Percentiles rank a stretch among this genome's conserved stretches.
Evolutionary conservation across 1,284 basidiomycete genomes (phyloP).

Genomic region (Malassezia globosa): DNA sequence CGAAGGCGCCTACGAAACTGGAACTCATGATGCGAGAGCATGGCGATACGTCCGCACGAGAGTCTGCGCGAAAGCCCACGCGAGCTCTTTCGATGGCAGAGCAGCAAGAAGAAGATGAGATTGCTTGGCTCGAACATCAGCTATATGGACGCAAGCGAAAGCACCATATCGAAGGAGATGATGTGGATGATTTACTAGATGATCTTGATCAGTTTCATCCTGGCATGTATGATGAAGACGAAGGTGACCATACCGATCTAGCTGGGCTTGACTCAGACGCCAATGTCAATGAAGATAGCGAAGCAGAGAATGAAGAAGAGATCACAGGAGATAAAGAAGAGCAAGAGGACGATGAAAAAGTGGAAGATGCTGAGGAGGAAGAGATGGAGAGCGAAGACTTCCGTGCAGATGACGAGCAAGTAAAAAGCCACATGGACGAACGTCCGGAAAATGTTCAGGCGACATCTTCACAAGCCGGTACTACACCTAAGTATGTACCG

Average conservation of each 20-base stretch:
- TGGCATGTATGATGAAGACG: constrained; percentile 22
- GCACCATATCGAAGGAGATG: constrained; percentile 21
- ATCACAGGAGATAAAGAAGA: too few relatives aligned
- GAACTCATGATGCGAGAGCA: neutral
- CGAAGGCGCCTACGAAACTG: neutral
- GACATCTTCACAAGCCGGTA: neutral
- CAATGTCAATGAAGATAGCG: neutral
- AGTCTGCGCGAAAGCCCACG: too few relatives aligned
- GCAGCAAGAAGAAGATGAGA: constrained; percentile 44
- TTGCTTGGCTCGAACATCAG: constrained; percentile 41
- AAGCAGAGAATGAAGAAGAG: constrained; percentile 11
- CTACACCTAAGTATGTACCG: constrained; percentile 49
- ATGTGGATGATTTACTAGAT: constrained; percentile 30
- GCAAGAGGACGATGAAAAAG: constrained; percentile 12
- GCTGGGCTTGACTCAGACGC: neutral
- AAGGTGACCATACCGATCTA: constrained; percentile 6
- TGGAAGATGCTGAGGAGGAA: neutral
- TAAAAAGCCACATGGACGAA: too few relatives aligned
- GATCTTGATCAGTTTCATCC: constrained; percentile 34
- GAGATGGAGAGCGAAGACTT: too few relatives aligned
- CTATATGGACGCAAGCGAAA: constrained; percentile 20
- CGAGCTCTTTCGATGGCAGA: constrained; percentile 15
- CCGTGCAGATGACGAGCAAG: too few relatives aligned
- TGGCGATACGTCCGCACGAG: neutral
- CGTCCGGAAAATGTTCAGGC: neutral